Evolutionary conservation across 345 rosid genomes (phyloP), one percentile per base, ranked within the genome.

Genomic region (Draba incana): DNA sequence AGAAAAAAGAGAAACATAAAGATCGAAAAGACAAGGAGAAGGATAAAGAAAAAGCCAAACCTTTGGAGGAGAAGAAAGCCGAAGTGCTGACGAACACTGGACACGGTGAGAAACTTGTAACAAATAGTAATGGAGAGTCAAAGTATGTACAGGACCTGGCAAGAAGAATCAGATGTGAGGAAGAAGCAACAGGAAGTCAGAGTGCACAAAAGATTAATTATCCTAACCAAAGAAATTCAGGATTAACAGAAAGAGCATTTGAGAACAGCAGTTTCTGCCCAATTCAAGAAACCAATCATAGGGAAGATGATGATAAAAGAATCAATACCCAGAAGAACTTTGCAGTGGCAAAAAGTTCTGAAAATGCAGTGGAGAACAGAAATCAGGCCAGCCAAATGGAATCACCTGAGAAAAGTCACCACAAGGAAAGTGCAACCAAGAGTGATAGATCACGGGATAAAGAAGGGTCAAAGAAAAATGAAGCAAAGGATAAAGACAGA

Each of bases 141-240:
- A 81, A 75, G 55, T 71, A 56, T 68, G 78, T 81, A 70, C 81
- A 70, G 46, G 88, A 84, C 75, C 70, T 83, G 81, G 82, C 75
- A 48, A 83, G 68, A 76, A 81, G 88, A 78, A 79, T 76, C 72
- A 79, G 65, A 59, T 62, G 77, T 77, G 88, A 72, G 30, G 76
- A 73, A 75, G 62, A 54, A 71, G 86, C 83, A 49, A 75, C 75
- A 25, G 82, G 81, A 68, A 70, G 77, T 68, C 79, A 69, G 62
- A 77, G 66, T 39, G 58, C 55, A n/a, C 67, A 25, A 50, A 59
- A 30, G 71, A 58, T 24, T 70, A 42, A 37, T 66, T 68, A 52
- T 59, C 16, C 75, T 27, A 10, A 15, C 44, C 66, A 28, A 14
- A 42, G 51, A 20, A 62, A 8, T 47, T 55, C 75, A 69, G 74